These are phyloP conservation scores for Geranium incanum DNA, from an alignment of 441 rosid species.

Conservation along the genomic window DNA sequence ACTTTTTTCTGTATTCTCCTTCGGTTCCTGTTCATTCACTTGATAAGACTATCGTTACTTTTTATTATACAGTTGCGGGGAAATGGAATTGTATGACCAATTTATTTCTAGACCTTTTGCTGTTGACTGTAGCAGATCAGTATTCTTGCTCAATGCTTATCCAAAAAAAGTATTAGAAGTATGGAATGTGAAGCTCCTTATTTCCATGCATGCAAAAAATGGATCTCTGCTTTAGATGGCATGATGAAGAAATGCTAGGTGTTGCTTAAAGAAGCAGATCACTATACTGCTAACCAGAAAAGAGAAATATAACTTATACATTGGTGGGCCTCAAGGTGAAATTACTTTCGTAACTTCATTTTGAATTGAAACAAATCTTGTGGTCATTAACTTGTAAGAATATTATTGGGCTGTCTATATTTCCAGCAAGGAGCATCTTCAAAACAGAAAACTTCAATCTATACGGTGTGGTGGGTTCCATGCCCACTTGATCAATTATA, in stretches of 20 bases:
- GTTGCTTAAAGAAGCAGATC: neutral
- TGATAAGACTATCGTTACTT: neutral
- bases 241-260: neutral
- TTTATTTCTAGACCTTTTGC: neutral
- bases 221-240: neutral
- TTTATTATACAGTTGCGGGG: no score
- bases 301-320: neutral
- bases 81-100: neutral
- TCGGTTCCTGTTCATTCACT: neutral
- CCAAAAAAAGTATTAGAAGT: neutral
- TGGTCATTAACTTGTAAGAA: neutral
- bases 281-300: neutral
- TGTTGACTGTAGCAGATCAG: neutral
- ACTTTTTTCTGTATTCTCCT: neutral
- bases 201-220: neutral
- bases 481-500: constrained; percentile 2
- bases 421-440: constrained; percentile 6
- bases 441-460: neutral
- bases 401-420: neutral
- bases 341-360: neutral
- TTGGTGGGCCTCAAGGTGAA: neutral
- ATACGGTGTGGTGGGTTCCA: constrained; percentile 16
- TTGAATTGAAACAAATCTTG: neutral
- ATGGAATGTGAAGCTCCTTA: no score
- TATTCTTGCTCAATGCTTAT: neutral